phyloP scores from a whole-genome alignment of 352 stramenopile genomes.

The Phytophthora lateralis region DNA sequence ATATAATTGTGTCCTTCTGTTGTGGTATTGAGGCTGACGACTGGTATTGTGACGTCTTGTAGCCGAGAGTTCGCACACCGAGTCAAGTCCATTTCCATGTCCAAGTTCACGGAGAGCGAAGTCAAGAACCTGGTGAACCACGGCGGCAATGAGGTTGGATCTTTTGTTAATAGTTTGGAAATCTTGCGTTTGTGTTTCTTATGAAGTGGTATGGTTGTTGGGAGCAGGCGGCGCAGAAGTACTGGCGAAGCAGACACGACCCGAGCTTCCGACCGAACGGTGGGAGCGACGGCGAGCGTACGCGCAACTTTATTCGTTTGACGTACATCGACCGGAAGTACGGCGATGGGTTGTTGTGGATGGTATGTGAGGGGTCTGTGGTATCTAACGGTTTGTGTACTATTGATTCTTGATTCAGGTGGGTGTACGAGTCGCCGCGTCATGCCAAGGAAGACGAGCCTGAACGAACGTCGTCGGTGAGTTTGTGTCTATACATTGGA shows the following conservation, averaged over 20 bases:
- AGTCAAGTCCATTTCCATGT: constrained; percentile 95
- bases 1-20: neutral
- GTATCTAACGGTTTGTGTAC: neutral
- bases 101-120: constrained; percentile 92
- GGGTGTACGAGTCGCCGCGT: constrained; percentile 80
- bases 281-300: constrained; percentile 78
- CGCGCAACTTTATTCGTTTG: constrained; percentile 89
- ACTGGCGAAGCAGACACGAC: constrained; percentile 85
- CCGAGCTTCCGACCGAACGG: constrained; percentile 76
- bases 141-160: constrained; percentile 86
- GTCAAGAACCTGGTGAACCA: constrained; percentile 89
- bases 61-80: constrained; percentile 93
- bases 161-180: neutral
- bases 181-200: neutral
- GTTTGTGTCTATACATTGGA: constrained; percentile 6
- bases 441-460: constrained; percentile 51
- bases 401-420: constrained; percentile 38
- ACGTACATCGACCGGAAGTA: constrained; percentile 90
- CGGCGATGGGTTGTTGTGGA: constrained; percentile 4
- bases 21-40: constrained; percentile 2
- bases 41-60: constrained; percentile 7
- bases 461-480: constrained; percentile 42
- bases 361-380: neutral
- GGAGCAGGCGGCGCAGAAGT: constrained; percentile 78
- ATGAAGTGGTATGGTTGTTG: neutral